Percentiles rank a stretch among this genome's conserved stretches.
These are phyloP conservation scores for Psilocybe subaeruginosa DNA, from an alignment of 768 basidiomycete genomes.

Conservation along the genomic window DNA sequence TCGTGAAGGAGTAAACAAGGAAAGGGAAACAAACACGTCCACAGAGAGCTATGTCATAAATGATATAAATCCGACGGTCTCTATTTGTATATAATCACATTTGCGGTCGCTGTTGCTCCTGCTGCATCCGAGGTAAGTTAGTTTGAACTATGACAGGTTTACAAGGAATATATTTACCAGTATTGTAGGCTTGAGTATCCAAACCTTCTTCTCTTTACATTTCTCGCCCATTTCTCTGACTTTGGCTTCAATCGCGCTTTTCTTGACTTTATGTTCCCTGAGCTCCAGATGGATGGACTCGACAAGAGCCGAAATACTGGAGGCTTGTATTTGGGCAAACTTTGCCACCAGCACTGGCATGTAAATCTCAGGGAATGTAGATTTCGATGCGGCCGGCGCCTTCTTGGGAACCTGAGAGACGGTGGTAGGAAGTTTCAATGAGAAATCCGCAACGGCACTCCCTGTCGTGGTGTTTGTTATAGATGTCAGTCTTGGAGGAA, in stretches of 20 bases:
- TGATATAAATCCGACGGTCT: not conserved
- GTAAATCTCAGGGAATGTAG: constrained; percentile 69
- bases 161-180: constrained; percentile 21
- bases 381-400: constrained; percentile 45
- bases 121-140: not conserved
- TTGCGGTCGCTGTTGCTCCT: constrained; percentile 3
- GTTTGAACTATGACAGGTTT: not conserved
- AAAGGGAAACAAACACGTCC: not conserved
- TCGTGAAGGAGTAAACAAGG: not conserved
- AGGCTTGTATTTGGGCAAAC: constrained; percentile 61
- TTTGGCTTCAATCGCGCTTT: constrained; percentile 83
- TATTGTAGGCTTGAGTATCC: constrained; percentile 62
- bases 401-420: constrained; percentile 29
- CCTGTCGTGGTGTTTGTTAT: constrained; percentile 11
- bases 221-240: constrained; percentile 78
- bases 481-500: constrained; percentile 40
- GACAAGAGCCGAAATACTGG: constrained; percentile 66
- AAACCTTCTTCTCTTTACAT: constrained; percentile 70
- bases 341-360: constrained; percentile 63
- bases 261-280: constrained; percentile 72
- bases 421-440: constrained; percentile 15
- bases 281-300: constrained; percentile 76
- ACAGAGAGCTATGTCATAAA: not conserved
- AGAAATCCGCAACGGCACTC: constrained; percentile 3
- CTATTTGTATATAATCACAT: not conserved